These are phyloP conservation scores for Ramalina intermedia DNA, from an alignment of 495 filamentous ascomycete species.

Conservation along the genomic window DNA sequence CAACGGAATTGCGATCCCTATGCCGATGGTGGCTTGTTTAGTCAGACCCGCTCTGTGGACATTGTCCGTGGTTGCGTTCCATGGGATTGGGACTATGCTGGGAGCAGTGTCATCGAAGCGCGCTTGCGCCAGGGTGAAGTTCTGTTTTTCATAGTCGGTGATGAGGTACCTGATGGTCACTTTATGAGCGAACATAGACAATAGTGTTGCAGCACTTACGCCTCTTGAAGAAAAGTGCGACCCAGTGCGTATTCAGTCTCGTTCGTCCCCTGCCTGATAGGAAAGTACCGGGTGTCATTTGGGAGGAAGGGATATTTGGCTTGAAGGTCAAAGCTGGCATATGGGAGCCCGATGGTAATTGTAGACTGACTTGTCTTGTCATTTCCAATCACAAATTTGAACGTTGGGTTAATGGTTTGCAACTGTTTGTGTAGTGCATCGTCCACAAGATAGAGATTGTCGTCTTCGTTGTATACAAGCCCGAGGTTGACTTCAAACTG, in stretches of 20 bases:
- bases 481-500: constrained; percentile 38
- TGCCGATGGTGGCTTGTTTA: not conserved
- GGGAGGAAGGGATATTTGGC: constrained; percentile 22
- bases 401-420: constrained; percentile 28
- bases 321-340: constrained; percentile 35
- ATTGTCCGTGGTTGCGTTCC: not conserved
- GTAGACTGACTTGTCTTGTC: constrained; percentile 23
- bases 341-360: constrained; percentile 36
- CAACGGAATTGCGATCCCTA: not conserved
- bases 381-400: constrained; percentile 35
- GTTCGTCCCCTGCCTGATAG: constrained; percentile 31
- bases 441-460: constrained; percentile 35
- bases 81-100: constrained; percentile 1
- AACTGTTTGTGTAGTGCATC: constrained; percentile 27
- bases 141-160: constrained; percentile 11
- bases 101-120: not conserved
- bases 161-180: constrained; percentile 9
- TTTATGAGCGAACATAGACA: not conserved
- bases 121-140: constrained; percentile 13
- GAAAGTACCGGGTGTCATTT: constrained; percentile 32
- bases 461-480: constrained; percentile 27
- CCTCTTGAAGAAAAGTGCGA: constrained; percentile 42
- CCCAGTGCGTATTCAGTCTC: constrained; percentile 40
- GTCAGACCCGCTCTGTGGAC: too few relatives aligned
- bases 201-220: constrained; percentile 7